Evolutionary conservation across 2,329 filamentous ascomycete genomes (phyloP).

Genomic region (Trichoderma aggressivum): DNA sequence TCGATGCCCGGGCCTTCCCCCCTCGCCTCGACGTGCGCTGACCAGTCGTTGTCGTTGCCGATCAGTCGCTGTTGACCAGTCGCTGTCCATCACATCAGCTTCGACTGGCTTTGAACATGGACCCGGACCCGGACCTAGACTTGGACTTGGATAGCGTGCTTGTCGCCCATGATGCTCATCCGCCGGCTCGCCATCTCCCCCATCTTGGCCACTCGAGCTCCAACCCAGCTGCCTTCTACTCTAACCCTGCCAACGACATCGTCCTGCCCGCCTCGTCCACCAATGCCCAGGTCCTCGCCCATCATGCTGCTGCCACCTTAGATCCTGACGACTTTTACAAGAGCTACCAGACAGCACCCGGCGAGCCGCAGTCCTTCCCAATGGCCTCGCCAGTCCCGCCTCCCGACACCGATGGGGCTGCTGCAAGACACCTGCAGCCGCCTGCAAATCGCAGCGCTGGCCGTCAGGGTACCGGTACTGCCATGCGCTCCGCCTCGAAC

Average conservation of each 20-base stretch:
- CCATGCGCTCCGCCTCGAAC: constrained; percentile 53
- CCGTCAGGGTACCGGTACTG: constrained; percentile 33
- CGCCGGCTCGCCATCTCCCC: constrained; percentile 29
- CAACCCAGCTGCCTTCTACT: not conserved
- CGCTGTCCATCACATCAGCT: constrained; percentile 21
- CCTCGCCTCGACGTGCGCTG: constrained; percentile 34
- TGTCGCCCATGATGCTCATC: constrained; percentile 29
- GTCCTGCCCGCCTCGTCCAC: constrained; percentile 7
- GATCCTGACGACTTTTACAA: constrained; percentile 57
- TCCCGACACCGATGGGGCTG: constrained; percentile 50
- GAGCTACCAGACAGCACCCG: constrained; percentile 41
- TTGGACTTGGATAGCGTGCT: constrained; percentile 29
- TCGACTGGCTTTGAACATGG: constrained; percentile 25
- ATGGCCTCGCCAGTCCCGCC: constrained; percentile 41
- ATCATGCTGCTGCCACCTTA: constrained; percentile 41
- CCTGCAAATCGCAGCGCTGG: constrained; percentile 39
- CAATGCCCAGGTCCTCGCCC: constrained; percentile 23
- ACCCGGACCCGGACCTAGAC: constrained; percentile 32
- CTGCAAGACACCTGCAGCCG: constrained; percentile 45
- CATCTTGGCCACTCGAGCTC: constrained; percentile 24
- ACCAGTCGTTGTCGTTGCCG: constrained; percentile 39
- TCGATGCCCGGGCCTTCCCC: constrained; percentile 45
- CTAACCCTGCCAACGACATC: constrained; percentile 13
- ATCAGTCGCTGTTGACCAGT: constrained; percentile 28
- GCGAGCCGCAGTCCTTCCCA: constrained; percentile 34